phyloP scores from a whole-genome alignment of 805 yeast species.

The Yamadazyma sp. region DNA sequence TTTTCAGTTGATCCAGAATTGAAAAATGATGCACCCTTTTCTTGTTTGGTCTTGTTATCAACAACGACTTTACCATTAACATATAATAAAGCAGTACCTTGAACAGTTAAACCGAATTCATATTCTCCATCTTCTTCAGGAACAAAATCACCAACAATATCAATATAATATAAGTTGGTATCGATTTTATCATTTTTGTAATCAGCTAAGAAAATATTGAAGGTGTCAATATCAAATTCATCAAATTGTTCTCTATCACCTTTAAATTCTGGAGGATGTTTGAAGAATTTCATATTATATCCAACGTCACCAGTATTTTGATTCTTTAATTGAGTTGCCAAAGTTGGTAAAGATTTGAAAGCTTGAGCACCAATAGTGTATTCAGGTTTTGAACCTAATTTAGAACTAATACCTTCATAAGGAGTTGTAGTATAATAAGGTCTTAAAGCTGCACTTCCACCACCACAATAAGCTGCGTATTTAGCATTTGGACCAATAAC shows the following conservation, averaged over 20 bases:
- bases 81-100: constrained; percentile 56
- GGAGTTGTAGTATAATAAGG: constrained; percentile 29
- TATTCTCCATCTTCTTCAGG: constrained; percentile 49
- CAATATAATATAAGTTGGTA: constrained; percentile 36
- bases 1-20: constrained; percentile 49
- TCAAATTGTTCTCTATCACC: constrained; percentile 18
- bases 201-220: constrained; percentile 20
- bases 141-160: constrained; percentile 38
- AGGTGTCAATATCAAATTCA: constrained; percentile 15
- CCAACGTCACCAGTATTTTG: constrained; percentile 22
- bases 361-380: constrained; percentile 32
- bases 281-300: constrained; percentile 20
- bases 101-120: constrained; percentile 48
- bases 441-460: constrained; percentile 30
- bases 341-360: constrained; percentile 27
- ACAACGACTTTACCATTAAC: constrained; percentile 51
- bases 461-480: constrained; percentile 29
- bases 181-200: constrained; percentile 17
- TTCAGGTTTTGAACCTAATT: constrained; percentile 16
- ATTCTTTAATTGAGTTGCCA: constrained; percentile 19
- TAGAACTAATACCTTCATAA: constrained; percentile 18
- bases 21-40: constrained; percentile 47
- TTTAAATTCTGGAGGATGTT: constrained; percentile 14
- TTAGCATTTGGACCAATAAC: constrained; percentile 35
- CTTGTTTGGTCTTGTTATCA: constrained; percentile 55